phyloP scores from a whole-genome alignment of 2,329 filamentous ascomycete species.

The Cladophialophora yegresii region DNA sequence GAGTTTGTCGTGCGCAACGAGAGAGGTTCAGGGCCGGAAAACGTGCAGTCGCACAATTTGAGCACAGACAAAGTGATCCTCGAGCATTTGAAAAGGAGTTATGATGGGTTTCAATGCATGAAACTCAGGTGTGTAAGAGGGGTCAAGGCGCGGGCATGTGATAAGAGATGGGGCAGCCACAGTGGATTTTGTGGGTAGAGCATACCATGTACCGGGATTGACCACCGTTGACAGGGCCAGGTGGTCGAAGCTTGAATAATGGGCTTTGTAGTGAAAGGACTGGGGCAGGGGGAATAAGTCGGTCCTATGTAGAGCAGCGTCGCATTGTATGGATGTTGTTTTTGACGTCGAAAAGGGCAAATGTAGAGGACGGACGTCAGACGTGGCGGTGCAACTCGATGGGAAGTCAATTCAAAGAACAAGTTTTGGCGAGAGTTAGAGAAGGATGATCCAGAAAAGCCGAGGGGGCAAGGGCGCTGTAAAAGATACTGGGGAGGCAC shows the following conservation, averaged over 20 bases:
- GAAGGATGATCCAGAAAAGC: slow-evolving; percentile 29
- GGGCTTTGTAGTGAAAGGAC: slow-evolving; percentile 12
- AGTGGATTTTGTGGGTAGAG: slow-evolving; percentile 15
- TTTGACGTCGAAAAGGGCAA: slow-evolving; percentile 28
- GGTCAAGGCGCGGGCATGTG: slow-evolving; percentile 27
- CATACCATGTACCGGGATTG: slow-evolving; percentile 36
- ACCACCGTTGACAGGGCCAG: neutral
- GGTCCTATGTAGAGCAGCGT: slow-evolving; percentile 24
- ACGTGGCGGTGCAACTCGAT: slow-evolving; percentile 36
- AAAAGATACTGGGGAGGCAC: slow-evolving; percentile 9
- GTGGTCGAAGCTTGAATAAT: slow-evolving; percentile 11
- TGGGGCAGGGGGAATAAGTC: slow-evolving; percentile 18
- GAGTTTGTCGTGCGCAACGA: slow-evolving; percentile 10
- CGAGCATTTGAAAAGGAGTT: slow-evolving; percentile 14
- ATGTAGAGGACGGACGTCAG: slow-evolving; percentile 26
- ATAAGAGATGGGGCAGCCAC: slow-evolving; percentile 29
- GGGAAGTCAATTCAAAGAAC: slow-evolving; percentile 24
- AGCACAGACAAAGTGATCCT: slow-evolving; percentile 12
- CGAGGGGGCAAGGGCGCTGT: slow-evolving; percentile 24
- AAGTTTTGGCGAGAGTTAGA: slow-evolving; percentile 35
- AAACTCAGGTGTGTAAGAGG: slow-evolving; percentile 22
- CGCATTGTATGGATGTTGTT: slow-evolving; percentile 26
- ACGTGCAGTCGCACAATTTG: slow-evolving; percentile 21
- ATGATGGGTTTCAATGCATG: slow-evolving; percentile 20
- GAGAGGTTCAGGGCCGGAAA: slow-evolving; percentile 23